A percentile compares a stretch with the other conserved stretches of the same genome.
Evolutionary conservation across 2,329 filamentous ascomycete genomes (phyloP).

Genomic region (Parascedosporium putredinis): DNA sequence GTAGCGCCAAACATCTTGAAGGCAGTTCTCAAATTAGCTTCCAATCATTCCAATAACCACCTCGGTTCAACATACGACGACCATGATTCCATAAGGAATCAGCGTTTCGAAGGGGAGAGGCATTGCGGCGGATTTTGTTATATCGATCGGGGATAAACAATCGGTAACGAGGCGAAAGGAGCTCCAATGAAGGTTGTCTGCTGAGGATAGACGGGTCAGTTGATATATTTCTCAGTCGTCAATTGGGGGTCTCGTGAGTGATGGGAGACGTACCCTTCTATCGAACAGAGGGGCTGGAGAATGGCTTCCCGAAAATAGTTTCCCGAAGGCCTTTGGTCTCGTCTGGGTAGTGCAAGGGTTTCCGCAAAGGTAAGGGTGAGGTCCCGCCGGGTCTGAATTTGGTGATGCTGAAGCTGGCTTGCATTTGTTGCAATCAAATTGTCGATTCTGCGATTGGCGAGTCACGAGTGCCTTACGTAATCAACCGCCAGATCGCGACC

Average conservation of each 20-base stretch:
- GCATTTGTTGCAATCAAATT: neutral
- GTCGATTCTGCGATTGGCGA: neutral
- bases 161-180: neutral
- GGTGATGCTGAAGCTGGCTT: neutral
- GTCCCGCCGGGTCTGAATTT: neutral
- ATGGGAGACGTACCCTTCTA: neutral
- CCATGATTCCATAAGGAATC: constrained; percentile 55
- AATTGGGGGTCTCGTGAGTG: neutral
- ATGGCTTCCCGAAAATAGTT: neutral
- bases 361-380: neutral
- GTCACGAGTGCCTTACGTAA: constrained; percentile 8
- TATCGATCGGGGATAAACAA: neutral
- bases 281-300: neutral
- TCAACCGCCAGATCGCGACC: constrained; percentile 3
- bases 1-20: constrained; percentile 54
- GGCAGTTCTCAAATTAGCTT: neutral
- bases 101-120: constrained; percentile 54
- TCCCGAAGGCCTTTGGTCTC: neutral
- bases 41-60: neutral
- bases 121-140: constrained; percentile 30
- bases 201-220: neutral
- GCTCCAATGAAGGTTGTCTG: neutral
- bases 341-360: neutral
- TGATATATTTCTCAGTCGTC: neutral
- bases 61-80: constrained; percentile 36